Conservation (phyloP, 139 green algal species). For the Raphidocelis subcapitata region DNA sequence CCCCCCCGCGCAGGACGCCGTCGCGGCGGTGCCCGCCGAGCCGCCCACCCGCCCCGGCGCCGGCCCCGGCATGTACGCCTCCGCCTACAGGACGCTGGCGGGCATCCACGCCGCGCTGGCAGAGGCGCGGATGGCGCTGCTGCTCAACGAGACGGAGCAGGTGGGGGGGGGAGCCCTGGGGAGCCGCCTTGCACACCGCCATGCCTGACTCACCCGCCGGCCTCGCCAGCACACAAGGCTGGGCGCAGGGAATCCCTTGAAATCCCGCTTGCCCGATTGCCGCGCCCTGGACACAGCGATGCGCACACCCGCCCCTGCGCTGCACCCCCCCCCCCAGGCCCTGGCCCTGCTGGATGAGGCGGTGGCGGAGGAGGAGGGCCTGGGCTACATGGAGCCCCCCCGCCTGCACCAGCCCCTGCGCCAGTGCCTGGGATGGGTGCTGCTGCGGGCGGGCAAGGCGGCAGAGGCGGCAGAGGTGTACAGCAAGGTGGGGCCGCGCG, state of each 20-base stretch:
- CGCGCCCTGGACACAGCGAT: no score
- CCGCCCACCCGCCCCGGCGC: conserved; percentile 8
- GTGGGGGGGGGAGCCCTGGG: no score
- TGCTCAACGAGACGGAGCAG: not conserved
- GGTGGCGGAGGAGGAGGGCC: not conserved
- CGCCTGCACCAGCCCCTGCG: conserved; percentile 46
- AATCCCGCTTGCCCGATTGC: no score
- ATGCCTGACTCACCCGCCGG: no score
- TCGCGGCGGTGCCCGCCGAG: conserved; percentile 2
- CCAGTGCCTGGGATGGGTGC: conserved; percentile 55
- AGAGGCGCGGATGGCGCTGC: not conserved
- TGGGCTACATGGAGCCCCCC: conserved; percentile 58
- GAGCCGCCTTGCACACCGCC: no score
- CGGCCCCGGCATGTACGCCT: conserved; percentile 12
- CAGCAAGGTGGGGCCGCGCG: conserved; percentile 10
- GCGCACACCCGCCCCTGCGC: no score
- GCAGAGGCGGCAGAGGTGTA: conserved; percentile 35
- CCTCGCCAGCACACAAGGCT: no score
- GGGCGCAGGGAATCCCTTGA: no score
- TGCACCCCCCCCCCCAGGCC: no score
- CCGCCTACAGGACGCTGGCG: not conserved
- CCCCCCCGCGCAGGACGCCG: not conserved
- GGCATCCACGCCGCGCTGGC: not conserved
- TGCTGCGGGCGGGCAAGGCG: conserved; percentile 28
- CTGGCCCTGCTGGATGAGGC: not conserved